Evolutionary conservation across 768 basidiomycete species (phyloP).

Genomic region (Zangia roseola): DNA sequence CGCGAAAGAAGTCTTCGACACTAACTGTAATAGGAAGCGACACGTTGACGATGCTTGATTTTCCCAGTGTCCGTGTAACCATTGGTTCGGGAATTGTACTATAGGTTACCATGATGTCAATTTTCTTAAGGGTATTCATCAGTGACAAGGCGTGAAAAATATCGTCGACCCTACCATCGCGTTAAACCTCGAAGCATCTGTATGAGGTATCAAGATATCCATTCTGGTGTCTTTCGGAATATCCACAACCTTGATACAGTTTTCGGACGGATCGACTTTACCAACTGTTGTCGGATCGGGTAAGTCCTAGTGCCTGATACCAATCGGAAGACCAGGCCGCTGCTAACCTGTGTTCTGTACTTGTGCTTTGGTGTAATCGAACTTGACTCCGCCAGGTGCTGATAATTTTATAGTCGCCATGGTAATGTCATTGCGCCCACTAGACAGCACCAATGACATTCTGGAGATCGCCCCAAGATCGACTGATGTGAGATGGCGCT

Average conservation of each 20-base stretch:
- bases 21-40: slow-evolving; percentile 87
- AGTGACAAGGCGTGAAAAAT: neutral
- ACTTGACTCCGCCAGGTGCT: slow-evolving; percentile 54
- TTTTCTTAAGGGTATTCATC: slow-evolving; percentile 49
- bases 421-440: slow-evolving; percentile 66
- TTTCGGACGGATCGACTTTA: slow-evolving; percentile 39
- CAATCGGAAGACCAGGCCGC: slow-evolving; percentile 9
- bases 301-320: slow-evolving; percentile 1
- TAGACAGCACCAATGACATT: slow-evolving; percentile 56
- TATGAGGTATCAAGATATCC: slow-evolving; percentile 61
- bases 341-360: slow-evolving; percentile 36
- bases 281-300: slow-evolving; percentile 17
- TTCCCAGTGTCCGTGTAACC: slow-evolving; percentile 51
- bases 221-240: slow-evolving; percentile 46
- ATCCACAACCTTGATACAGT: slow-evolving; percentile 47
- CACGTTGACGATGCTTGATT: slow-evolving; percentile 57
- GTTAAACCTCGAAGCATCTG: slow-evolving; percentile 58
- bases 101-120: slow-evolving; percentile 69
- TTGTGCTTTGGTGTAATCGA: slow-evolving; percentile 40
- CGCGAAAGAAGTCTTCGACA: slow-evolving; percentile 95
- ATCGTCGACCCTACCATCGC: slow-evolving; percentile 49
- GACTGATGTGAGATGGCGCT: slow-evolving; percentile 40
- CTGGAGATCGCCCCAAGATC: slow-evolving; percentile 59
- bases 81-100: slow-evolving; percentile 52
- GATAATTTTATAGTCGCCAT: slow-evolving; percentile 53